Percentiles rank a stretch among this genome's conserved stretches.
Conservation (phyloP, 371 early-diverging fungal genomes). For the Actinomortierella wolfii region DNA sequence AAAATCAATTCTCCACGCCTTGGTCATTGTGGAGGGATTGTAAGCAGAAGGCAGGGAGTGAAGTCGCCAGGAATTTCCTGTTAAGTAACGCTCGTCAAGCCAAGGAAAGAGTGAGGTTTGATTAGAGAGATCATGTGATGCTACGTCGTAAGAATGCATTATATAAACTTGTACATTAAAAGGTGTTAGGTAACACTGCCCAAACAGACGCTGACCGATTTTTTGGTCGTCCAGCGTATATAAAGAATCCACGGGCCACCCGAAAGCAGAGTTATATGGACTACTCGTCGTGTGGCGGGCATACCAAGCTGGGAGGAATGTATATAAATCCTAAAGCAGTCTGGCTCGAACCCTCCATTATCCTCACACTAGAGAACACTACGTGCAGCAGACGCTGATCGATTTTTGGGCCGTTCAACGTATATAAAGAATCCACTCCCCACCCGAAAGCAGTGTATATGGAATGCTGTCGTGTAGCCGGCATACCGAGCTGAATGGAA, state of each 20-base stretch:
- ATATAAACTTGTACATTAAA: no score
- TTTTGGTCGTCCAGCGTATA: conserved; percentile 18
- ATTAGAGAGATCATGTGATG: no score
- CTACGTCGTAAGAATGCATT: no score
- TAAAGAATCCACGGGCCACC: conserved; percentile 20
- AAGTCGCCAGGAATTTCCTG: no score
- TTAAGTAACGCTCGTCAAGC: no score
- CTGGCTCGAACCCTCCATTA: conserved; percentile 13
- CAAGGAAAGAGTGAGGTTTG: no score
- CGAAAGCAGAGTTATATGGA: conserved; percentile 12
- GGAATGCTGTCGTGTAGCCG: conserved; percentile 14
- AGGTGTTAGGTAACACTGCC: conserved; percentile 18
- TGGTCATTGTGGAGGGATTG: conserved; percentile 1
- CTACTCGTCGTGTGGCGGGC: conserved; percentile 16
- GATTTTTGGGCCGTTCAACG: conserved; percentile 16
- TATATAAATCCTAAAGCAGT: conserved; percentile 15
- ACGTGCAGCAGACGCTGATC: conserved; percentile 19
- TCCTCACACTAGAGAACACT: no score
- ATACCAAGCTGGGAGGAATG: conserved; percentile 18
- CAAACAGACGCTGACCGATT: conserved; percentile 22
- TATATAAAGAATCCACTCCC: conserved; percentile 23
- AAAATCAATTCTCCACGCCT: conserved; percentile 7
- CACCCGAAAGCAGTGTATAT: conserved; percentile 14
- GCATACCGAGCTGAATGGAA: conserved; percentile 19
- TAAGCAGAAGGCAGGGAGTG: conserved; percentile 7